A percentile compares a stretch with the other conserved stretches of the same genome.
Evolutionary conservation across 345 rosid species (phyloP).

Genomic region (Draba incana): DNA sequence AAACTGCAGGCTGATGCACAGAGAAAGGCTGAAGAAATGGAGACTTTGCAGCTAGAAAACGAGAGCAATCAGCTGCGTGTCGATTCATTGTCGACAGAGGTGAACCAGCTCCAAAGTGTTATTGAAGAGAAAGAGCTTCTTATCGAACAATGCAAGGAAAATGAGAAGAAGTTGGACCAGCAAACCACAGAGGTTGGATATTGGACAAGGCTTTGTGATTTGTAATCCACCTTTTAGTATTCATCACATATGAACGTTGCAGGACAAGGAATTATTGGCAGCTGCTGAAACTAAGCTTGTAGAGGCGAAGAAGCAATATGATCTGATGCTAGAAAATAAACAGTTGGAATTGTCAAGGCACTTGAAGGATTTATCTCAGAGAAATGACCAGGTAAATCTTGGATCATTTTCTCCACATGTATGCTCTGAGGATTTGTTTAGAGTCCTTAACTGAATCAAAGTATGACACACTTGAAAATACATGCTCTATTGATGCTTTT

Average conservation of each 20-base stretch:
- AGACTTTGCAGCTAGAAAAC: slow-evolving; percentile 44
- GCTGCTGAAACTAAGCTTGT: slow-evolving; percentile 37
- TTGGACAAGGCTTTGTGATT: slow-evolving; percentile 8
- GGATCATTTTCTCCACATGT: slow-evolving; percentile 30
- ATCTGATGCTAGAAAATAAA: no score
- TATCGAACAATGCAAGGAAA: slow-evolving; percentile 56
- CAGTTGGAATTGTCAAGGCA: slow-evolving; percentile 56
- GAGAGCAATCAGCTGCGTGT: slow-evolving; percentile 51
- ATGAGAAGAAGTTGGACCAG: slow-evolving; percentile 62
- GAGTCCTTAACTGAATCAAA: background rate
- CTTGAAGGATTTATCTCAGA: slow-evolving; percentile 87
- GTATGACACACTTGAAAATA: background rate
- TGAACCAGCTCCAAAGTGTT: slow-evolving; percentile 52
- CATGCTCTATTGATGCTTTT: slow-evolving; percentile 25
- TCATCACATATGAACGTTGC: slow-evolving; percentile 40
- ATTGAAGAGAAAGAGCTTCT: slow-evolving; percentile 72
- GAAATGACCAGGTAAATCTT: slow-evolving; percentile 78
- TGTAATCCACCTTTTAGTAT: slow-evolving; percentile 20
- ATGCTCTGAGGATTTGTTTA: slow-evolving; percentile 16
- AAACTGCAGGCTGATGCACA: no score
- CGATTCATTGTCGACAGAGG: slow-evolving; percentile 60
- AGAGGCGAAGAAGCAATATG: no score
- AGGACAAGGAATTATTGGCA: slow-evolving; percentile 64
- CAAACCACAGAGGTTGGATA: slow-evolving; percentile 61
- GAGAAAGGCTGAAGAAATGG: slow-evolving; percentile 16